A percentile compares a stretch with the other conserved stretches of the same genome.
These are phyloP conservation scores for Metschnikowia henanensis DNA, from an alignment of 805 yeast species.

Conservation along the genomic window DNA sequence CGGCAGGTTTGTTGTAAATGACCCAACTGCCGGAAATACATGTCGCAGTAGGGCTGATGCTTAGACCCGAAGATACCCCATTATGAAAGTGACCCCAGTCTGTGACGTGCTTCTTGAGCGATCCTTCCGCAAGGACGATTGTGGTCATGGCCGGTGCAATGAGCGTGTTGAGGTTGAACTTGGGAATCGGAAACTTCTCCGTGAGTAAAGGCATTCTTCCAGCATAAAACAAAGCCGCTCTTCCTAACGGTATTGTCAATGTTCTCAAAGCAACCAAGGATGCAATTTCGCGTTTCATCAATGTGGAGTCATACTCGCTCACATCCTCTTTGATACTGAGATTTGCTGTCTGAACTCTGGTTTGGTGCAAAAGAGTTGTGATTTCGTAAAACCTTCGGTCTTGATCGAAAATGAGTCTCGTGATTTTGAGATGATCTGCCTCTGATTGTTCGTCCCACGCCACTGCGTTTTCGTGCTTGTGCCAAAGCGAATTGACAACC, in stretches of 20 bases:
- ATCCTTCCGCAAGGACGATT: constrained; percentile 55
- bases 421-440: constrained; percentile 64
- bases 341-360: constrained; percentile 58
- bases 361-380: constrained; percentile 67
- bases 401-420: constrained; percentile 67
- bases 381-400: constrained; percentile 83
- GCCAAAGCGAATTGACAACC: constrained; percentile 40
- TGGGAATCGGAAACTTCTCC: constrained; percentile 79
- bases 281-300: constrained; percentile 58
- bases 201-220: constrained; percentile 78
- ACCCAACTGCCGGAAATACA: constrained; percentile 91
- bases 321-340: constrained; percentile 38
- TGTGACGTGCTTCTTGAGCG: constrained; percentile 45
- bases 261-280: constrained; percentile 67
- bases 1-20: constrained; percentile 75
- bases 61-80: constrained; percentile 86
- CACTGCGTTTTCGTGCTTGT: constrained; percentile 42
- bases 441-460: constrained; percentile 76
- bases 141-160: constrained; percentile 67
- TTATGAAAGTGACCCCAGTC: constrained; percentile 92
- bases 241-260: constrained; percentile 71
- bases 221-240: constrained; percentile 70
- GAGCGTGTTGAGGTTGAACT: constrained; percentile 64
- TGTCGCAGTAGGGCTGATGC: constrained; percentile 63
- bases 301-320: constrained; percentile 56